Evolutionary conservation across 768 basidiomycete species (phyloP).

Genomic region (Kwoniella pini): DNA sequence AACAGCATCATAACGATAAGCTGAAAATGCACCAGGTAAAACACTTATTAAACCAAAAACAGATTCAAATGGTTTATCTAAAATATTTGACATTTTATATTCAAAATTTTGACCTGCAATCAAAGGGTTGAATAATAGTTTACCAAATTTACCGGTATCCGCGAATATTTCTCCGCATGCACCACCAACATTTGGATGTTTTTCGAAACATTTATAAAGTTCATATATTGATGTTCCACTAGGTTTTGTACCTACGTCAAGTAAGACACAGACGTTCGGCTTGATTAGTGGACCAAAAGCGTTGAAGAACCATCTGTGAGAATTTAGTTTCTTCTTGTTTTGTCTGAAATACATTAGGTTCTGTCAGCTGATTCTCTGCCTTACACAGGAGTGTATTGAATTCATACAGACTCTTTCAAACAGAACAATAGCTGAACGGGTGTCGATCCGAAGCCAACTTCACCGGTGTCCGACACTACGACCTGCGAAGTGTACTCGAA

Average conservation of each 20-base stretch:
- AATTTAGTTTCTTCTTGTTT: slow-evolving; percentile 54
- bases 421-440: slow-evolving; percentile 65
- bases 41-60: slow-evolving; percentile 51
- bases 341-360: slow-evolving; percentile 12
- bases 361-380: too few species aligned
- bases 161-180: slow-evolving; percentile 51
- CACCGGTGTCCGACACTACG: slow-evolving; percentile 74
- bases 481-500: slow-evolving; percentile 70
- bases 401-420: slow-evolving; percentile 86
- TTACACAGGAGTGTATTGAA: too few species aligned
- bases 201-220: slow-evolving; percentile 51
- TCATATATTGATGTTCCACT: slow-evolving; percentile 50
- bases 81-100: slow-evolving; percentile 51
- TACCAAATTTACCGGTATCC: slow-evolving; percentile 45
- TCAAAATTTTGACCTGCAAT: slow-evolving; percentile 52
- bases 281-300: slow-evolving; percentile 51
- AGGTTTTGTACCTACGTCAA: slow-evolving; percentile 53
- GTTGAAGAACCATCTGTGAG: slow-evolving; percentile 53
- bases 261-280: slow-evolving; percentile 52
- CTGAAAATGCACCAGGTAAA: slow-evolving; percentile 50
- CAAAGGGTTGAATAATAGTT: slow-evolving; percentile 46
- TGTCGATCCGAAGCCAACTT: slow-evolving; percentile 60
- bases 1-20: slow-evolving; percentile 50
- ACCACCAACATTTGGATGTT: slow-evolving; percentile 49
- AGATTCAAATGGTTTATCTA: slow-evolving; percentile 50